phyloP scores from a whole-genome alignment of 768 basidiomycete genomes.

The Collybia nuda region DNA sequence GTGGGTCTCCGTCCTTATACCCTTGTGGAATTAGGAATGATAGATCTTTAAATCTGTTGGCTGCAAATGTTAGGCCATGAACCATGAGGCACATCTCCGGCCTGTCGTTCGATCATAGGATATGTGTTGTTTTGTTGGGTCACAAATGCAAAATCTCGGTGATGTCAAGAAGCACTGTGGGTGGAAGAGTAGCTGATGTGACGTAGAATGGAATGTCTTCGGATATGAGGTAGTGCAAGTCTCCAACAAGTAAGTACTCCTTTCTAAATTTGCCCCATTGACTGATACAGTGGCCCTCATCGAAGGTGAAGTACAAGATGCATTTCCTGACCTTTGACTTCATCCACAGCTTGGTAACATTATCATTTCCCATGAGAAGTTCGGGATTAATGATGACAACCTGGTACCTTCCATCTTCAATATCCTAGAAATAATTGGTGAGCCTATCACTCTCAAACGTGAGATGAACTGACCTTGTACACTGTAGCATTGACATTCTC shows the following conservation, averaged over 20 bases:
- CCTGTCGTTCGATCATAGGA: conserved; percentile 26
- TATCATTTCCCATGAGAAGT: conserved; percentile 3
- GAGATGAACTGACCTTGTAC: no score
- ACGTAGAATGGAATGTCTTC: conserved; percentile 25
- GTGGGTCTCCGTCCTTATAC: neutral
- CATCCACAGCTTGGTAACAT: neutral
- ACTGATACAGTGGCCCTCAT: conserved; percentile 41
- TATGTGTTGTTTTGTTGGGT: conserved; percentile 3
- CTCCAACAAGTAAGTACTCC: conserved; percentile 29
- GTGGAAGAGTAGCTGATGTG: conserved; percentile 32
- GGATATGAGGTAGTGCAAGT: conserved; percentile 19
- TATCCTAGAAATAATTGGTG: no score
- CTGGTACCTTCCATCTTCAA: conserved; percentile 4
- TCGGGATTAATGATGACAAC: conserved; percentile 9
- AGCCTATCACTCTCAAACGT: no score
- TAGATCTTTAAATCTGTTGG: conserved; percentile 21
- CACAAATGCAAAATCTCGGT: conserved; percentile 18
- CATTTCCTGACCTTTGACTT: conserved; percentile 6
- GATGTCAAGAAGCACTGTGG: conserved; percentile 19
- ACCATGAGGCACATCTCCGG: conserved; percentile 28
- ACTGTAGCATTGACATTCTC: conserved; percentile 8
- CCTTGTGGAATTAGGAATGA: neutral
- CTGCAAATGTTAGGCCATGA: conserved; percentile 17
- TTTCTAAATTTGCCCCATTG: conserved; percentile 35
- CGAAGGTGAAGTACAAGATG: conserved; percentile 27